Base-by-base conservation (phyloP, 2,329 filamentous ascomycete species). In the Aspergillus vadensis region DNA sequence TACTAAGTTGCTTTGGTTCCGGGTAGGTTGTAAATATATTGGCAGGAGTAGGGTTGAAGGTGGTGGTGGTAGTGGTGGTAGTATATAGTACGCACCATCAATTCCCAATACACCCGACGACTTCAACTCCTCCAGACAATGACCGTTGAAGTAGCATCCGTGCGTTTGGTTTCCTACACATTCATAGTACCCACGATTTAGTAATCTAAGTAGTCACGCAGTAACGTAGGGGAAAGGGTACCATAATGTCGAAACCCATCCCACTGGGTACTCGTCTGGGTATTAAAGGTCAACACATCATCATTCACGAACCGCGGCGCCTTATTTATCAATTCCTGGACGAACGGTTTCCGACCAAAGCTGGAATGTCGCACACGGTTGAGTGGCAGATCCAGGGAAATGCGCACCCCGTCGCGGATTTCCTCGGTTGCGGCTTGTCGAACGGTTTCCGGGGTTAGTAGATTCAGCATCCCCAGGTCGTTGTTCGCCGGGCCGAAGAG, bases 341-440 rank as follows among this genome's bases (percentile, higher is more conserved):
- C 77, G 68, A 89, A 86, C 3, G 78, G 72, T 61, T 82, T 79
- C 15, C 86, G 80, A 59, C 79, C 77, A 72, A 88, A 87, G 70
- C 86, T 84, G 17, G 84, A 79, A 9, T 80, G 70, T 49, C 81
- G 73, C 32, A 79, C 72, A 70, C 85, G 81, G 72, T 85, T 79
- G 5, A 89, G 77, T 0, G 84, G 80, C 79, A 85, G 86, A 74
- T 89, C 86, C 19, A 88, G 79, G 1, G 83, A 86, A 55, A 88
- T 77, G 4, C 71, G 68, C 15, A 73, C 62, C 0, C 71, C 72
- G 3, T 70, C 66, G 14, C 76, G 74, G 63, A 83, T 83, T 65
- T 83, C 81, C 17, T 73, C 70, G 0, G 80, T 75, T 0, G 80
- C 81, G 6, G 72, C 69, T n/a, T 52, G 55, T 7, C 72, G 72